phyloP scores from a whole-genome alignment of 2,329 filamentous ascomycete genomes.

The Leptoxyphium fumago region DNA sequence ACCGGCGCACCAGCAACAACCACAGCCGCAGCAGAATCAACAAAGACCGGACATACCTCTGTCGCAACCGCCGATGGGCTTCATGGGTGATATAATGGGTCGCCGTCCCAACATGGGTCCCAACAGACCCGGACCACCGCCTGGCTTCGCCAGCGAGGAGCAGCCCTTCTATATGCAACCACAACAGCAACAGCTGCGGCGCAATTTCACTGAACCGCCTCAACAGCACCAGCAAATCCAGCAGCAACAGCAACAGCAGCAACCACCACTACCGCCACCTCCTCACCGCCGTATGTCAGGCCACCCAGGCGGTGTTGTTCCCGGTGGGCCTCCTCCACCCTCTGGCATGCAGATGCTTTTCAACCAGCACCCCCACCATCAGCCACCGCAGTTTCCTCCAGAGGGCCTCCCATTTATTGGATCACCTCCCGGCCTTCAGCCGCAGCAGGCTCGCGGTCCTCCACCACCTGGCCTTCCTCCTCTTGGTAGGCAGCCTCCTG shows the following conservation, averaged over 20 bases:
- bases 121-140: neutral
- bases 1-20: slow-evolving; percentile 10
- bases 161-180: slow-evolving; percentile 1
- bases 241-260: slow-evolving; percentile 2
- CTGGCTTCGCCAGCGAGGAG: neutral
- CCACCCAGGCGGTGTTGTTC: slow-evolving; percentile 9
- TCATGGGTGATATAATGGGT: neutral
- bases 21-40: slow-evolving; percentile 14
- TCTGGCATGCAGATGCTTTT: no score
- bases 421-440: slow-evolving; percentile 1
- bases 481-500: slow-evolving; percentile 14
- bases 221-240: slow-evolving; percentile 5
- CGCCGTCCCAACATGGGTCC: neutral
- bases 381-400: slow-evolving; percentile 7
- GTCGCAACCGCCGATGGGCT: neutral
- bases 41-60: slow-evolving; percentile 1
- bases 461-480: slow-evolving; percentile 4
- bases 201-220: slow-evolving; percentile 12
- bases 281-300: slow-evolving; percentile 12
- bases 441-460: slow-evolving; percentile 1
- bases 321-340: slow-evolving; percentile 13
- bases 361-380: slow-evolving; percentile 8
- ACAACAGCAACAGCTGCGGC: slow-evolving; percentile 11
- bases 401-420: slow-evolving; percentile 8
- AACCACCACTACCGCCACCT: slow-evolving; percentile 1